Base-by-base conservation (phyloP, 768 basidiomycete species). In the Amanita exitialis region DNA sequence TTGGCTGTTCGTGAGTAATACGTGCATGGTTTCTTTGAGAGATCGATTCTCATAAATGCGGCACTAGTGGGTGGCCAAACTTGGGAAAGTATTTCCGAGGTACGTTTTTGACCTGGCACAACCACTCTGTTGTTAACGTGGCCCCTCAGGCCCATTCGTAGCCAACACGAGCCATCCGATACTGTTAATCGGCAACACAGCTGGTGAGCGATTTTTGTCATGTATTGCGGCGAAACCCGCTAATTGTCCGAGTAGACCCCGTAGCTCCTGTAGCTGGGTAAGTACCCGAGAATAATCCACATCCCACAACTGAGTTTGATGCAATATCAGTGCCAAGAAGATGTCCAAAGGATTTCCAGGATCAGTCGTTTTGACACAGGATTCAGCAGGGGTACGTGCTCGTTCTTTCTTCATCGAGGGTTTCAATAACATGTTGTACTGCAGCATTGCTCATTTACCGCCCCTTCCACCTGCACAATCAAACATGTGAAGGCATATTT, bases 401-500 rank as follows among this genome's bases (percentile, higher is more conserved):
- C 27, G 32, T 21, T 10, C 36, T 34, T 30, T 6, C 18, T 4
- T 38, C 9, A 7, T 13, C 35, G 3, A n/a, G 5, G 6, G 15
- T 16, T 12, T 20, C 25, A 38, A 30, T 4, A 4, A 10, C 8
- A 9, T 3, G 4, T 13, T 13, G 25, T 21, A 3, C 3, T 49
- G 15, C 34, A 70, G 66, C 70, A 73, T 54, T 58, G 57, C 36
- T 71, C 71, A 5, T 23, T 67, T 16, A 50, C 61, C 6, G 64
- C 58, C 6, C 58, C 61, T 8, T 72, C 70, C 5, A 44, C 57
- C 4, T 74, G 72, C 56, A 67, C 69, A 4, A 54, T 58, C 20
- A 43, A 53, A 32, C 53, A 67, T 52, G 59, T 77, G 27, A 62
- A 65, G 8, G 59, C 61, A 1, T 76, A 59, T 43, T 57, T 61